Percentiles rank a stretch among this genome's conserved stretches.
These are phyloP conservation scores for Panus rudis DNA, from an alignment of 768 basidiomycete species.

Conservation along the genomic window DNA sequence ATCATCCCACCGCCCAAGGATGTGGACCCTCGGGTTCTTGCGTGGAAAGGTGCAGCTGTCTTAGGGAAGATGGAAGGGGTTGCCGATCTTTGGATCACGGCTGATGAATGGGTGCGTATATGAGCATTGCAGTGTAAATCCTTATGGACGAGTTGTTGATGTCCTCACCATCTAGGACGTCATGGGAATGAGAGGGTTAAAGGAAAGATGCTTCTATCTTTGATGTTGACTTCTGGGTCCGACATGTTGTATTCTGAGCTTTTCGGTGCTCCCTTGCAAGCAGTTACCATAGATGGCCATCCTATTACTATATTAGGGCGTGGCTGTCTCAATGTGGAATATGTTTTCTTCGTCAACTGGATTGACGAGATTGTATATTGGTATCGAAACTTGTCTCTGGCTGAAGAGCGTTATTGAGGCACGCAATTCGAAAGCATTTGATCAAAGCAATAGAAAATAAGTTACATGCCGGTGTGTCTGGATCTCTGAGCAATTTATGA, in stretches of 20 bases:
- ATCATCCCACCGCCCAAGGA: constrained; percentile 94
- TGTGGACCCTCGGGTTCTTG: constrained; percentile 79
- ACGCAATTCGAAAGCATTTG: background rate
- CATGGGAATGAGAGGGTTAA: constrained; percentile 74
- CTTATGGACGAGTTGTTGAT: background rate
- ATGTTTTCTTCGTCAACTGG: too few species aligned
- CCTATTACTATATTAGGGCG: too few species aligned
- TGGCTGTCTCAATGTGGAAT: too few species aligned
- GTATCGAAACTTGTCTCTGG: too few species aligned
- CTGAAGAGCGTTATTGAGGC: too few species aligned
- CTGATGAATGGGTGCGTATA: constrained; percentile 74
- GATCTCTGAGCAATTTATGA: background rate
- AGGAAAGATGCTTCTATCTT: constrained; percentile 77
- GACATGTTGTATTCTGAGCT: too few species aligned
- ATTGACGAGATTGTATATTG: too few species aligned
- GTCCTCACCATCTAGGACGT: constrained; percentile 55
- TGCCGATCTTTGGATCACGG: constrained; percentile 83
- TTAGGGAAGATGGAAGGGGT: constrained; percentile 89
- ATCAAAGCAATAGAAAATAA: background rate
- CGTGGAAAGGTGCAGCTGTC: constrained; percentile 93
- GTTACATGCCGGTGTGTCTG: background rate
- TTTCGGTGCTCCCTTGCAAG: too few species aligned
- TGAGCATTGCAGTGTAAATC: background rate
- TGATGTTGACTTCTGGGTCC: too few species aligned
- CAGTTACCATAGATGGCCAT: too few species aligned